phyloP scores from a whole-genome alignment of 2,329 filamentous ascomycete species.

The Raffaelea deltoideospora region DNA sequence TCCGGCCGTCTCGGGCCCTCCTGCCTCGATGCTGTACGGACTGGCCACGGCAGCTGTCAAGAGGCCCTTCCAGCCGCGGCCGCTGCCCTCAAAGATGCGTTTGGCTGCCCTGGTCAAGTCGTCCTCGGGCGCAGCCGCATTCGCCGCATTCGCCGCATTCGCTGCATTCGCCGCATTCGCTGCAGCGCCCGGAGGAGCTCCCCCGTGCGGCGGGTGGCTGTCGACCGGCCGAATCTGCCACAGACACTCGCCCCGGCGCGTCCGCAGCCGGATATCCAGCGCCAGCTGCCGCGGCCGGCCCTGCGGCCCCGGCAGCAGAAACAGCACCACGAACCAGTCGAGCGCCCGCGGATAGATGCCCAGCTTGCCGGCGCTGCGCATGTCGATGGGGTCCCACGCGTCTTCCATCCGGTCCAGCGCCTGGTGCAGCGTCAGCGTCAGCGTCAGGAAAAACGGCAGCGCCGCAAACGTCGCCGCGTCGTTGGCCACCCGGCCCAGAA shows the following conservation, averaged over 20 bases:
- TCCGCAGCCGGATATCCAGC: constrained; percentile 35
- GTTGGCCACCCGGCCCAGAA: constrained; percentile 44
- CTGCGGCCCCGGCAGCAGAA: constrained; percentile 22
- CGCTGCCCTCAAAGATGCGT: constrained; percentile 28
- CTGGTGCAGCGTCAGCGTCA: constrained; percentile 49
- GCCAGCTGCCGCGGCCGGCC: constrained; percentile 22
- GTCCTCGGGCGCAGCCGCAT: constrained; percentile 10
- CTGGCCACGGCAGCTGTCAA: constrained; percentile 28
- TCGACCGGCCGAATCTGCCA: constrained; percentile 33
- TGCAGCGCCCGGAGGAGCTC: too few species aligned
- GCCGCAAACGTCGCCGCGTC: constrained; percentile 33
- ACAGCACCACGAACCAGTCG: constrained; percentile 43
- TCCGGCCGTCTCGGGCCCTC: not conserved
- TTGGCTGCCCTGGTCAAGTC: constrained; percentile 25
- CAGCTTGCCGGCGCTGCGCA: constrained; percentile 29
- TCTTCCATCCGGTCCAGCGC: constrained; percentile 45
- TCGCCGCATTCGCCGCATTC: constrained; percentile 12
- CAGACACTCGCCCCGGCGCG: constrained; percentile 30
- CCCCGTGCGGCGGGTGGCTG: constrained; percentile 9
- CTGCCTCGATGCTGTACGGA: constrained; percentile 11
- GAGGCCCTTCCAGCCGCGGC: constrained; percentile 32
- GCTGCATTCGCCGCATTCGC: too few species aligned
- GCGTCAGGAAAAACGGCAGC: constrained; percentile 38
- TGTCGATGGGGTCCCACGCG: constrained; percentile 28
- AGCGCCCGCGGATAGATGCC: constrained; percentile 37